Base-by-base conservation (phyloP, 75 land plant species). In the Chamaecyparis obtusa region DNA sequence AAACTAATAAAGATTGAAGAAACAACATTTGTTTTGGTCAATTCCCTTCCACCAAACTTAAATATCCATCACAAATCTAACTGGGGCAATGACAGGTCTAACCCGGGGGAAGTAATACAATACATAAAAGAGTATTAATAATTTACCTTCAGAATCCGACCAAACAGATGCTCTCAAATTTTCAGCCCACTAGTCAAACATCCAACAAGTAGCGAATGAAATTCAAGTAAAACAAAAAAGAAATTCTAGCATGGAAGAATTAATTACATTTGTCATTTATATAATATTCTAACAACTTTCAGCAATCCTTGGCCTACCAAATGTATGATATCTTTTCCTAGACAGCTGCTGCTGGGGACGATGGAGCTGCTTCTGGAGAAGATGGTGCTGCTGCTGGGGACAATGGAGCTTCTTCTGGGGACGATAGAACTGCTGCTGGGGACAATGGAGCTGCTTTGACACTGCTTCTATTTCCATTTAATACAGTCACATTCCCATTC, bases 401-500 rank as follows among this genome's bases (percentile, higher is more conserved):
- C 2, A 15, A 51, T 14, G 90, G 83, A 69, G 87, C 94, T 36
- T 88, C 71, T 3, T 91, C 51, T 49, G 51, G 11, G 51, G 51
- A 9, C 0, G 51, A 49, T 10, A 9, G 51, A 49, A 10, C 49
- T 48, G 9, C 49, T 8, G 67, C 27, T 19, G 67, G 67, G 41
- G 69, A 19, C 19, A 27, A 84, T 60, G 91, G 83, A 69, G 87
- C 92, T 36, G 90, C 71, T 1, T 91, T 88, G 69, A 95, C 97
- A 43, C 93, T 93, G 84, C 90, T 91, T 15, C 94, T 92, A 82
- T 88, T 91, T 15, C 99, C 97, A 84, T 94, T 96, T 85, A 97
- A 92, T 27, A 96, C 97, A 13, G 91, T 93, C n/a, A 93, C 95
- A 60, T 95, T 94, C 7, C 99, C 99, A 76, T 97, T 96, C 2